Evolutionary conservation across 1,284 basidiomycete genomes (phyloP), one percentile per base, ranked within the genome.

Genomic region (Sphaerobolus stellatus): DNA sequence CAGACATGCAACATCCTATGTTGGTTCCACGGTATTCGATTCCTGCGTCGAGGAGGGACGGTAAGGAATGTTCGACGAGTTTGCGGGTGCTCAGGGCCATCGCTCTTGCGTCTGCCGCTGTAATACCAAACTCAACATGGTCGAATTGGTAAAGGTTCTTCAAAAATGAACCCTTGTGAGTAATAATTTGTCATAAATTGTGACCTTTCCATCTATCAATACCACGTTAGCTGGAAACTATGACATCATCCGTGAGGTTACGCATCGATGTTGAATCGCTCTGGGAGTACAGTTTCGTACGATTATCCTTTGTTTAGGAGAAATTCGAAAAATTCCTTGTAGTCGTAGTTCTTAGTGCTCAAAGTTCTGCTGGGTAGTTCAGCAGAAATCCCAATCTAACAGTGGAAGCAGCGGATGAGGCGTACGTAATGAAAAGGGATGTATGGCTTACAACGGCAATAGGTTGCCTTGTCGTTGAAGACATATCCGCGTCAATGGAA

Each of bases 1-100:
- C 70, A 58, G 65, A 76, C 50, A 71, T 71, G 2, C 48, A 59
- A 40, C 58, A 59, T 27, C 58, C 58, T 25, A 59, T 47, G 30
- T 53, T 48, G 40, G 44, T 24, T 14, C 55, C 54, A 16, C 51
- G 45, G 31, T 59, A 59, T 30, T 56, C 45, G 25, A 59, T 57
- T n/a, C 58, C 58, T 24, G 58, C 52, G 36, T 59, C 58, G 3
- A 56, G 55, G 3, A 59, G 55, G n/a, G 58, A 49, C 24, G 54
- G 45, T 40, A 59, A 59, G 11, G 58, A 46, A 22, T 53, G 46
- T 38, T 56, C 50, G 14, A 59, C 45, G 6, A 59, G 40, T 52
- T 59, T 59, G 27, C 56, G 54, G 5, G 60, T 56, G 27, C 48
- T 48, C 29, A 58, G 44, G 20, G 61, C 54, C 59, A 62, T 58